A percentile compares a stretch with the other conserved stretches of the same genome.
These are phyloP conservation scores for Syzygium jambos DNA, from an alignment of 345 rosid species.

Conservation along the genomic window DNA sequence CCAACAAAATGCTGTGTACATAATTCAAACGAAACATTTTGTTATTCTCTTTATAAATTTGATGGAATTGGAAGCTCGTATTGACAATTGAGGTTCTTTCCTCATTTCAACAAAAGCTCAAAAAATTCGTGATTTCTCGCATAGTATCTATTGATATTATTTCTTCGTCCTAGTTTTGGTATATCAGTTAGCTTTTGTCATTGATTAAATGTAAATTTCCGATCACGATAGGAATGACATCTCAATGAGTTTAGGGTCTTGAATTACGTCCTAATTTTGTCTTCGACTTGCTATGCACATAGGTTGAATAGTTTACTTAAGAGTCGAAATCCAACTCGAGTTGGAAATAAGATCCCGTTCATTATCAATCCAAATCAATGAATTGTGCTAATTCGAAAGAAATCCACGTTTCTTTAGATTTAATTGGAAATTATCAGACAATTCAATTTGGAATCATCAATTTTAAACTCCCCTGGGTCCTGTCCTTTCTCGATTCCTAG, in stretches of 20 bases:
- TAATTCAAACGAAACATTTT: not conserved
- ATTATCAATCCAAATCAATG: not conserved
- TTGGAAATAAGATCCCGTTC: not conserved
- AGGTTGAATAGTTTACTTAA: not conserved
- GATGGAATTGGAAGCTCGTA: not conserved
- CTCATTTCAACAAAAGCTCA: not conserved
- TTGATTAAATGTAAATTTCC: not conserved
- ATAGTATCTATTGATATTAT: too few species aligned
- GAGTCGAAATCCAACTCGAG: not conserved
- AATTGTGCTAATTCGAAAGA: not conserved
- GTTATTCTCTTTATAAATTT: not conserved
- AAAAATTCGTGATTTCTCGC: not conserved
- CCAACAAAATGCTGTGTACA: not conserved
- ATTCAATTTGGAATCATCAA: not conserved
- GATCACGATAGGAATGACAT: not conserved
- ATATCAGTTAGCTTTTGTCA: too few species aligned
- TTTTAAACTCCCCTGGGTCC: accelerated
- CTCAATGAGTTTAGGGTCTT: accelerated
- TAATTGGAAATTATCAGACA: not conserved
- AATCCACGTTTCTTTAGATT: not conserved
- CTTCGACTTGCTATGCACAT: not conserved
- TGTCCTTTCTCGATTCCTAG: not conserved
- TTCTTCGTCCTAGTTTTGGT: too few species aligned
- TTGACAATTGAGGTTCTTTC: not conserved
- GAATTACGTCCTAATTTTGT: not conserved